Percentiles rank a stretch among this genome's conserved stretches.
Conservation (phyloP, 352 stramenopile species). For the Phytophthora macrochlamydospora region DNA sequence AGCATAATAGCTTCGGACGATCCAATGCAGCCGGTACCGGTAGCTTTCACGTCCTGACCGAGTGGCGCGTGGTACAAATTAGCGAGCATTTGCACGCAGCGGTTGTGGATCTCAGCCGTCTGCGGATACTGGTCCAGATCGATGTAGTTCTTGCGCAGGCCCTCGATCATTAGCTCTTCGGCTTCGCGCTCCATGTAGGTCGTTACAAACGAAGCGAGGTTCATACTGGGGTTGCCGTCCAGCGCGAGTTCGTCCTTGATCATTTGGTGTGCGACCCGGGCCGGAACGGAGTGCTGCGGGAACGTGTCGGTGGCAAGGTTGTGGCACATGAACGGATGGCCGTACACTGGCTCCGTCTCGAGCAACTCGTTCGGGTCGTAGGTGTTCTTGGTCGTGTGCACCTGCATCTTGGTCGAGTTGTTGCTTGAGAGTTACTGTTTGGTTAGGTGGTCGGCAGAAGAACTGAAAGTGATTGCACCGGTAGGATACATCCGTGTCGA, state of each 20-base stretch:
- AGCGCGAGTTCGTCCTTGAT: constrained; percentile 88
- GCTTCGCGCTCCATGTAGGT: constrained; percentile 90
- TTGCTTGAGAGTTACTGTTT: background rate
- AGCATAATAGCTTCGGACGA: constrained; percentile 92
- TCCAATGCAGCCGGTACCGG: constrained; percentile 87
- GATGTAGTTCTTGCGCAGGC: constrained; percentile 89
- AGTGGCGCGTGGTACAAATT: constrained; percentile 86
- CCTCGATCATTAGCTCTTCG: constrained; percentile 85
- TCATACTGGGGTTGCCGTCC: constrained; percentile 87
- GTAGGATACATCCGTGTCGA: too few relatives aligned
- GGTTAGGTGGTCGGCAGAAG: constrained; percentile 1
- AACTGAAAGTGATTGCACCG: constrained; percentile 13
- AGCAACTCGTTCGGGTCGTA: constrained; percentile 8
- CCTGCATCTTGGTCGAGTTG: constrained; percentile 5
- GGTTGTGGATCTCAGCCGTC: constrained; percentile 90
- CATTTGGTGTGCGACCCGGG: constrained; percentile 75
- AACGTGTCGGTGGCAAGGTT: constrained; percentile 57
- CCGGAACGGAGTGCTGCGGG: constrained; percentile 56
- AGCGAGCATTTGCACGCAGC: constrained; percentile 89
- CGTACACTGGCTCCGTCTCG: constrained; percentile 25
- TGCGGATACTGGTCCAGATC: constrained; percentile 91
- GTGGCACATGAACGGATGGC: constrained; percentile 52
- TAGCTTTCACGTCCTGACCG: constrained; percentile 44
- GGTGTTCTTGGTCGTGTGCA: constrained; percentile 8
- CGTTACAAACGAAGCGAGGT: constrained; percentile 88